Conservation (phyloP, 768 basidiomycete genomes). For the Termitomyces sp. region DNA sequence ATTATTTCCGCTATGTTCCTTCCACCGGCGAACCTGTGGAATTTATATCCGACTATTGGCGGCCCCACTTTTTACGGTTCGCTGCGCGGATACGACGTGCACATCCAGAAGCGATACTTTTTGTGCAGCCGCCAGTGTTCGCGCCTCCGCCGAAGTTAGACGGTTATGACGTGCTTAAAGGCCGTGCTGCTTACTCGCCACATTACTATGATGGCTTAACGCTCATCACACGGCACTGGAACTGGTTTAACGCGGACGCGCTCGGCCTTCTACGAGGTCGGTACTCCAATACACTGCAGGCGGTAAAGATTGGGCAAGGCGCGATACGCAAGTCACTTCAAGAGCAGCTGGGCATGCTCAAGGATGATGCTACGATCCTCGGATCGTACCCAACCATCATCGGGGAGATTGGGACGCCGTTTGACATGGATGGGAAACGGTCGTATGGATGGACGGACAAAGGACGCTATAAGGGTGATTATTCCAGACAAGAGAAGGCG, state of each 20-base stretch:
- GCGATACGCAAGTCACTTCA: conserved; percentile 80
- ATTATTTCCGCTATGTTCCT: conserved; percentile 65
- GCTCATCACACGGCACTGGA: conserved; percentile 88
- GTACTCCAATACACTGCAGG: conserved; percentile 60
- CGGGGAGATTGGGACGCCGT: conserved; percentile 94
- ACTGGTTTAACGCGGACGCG: conserved; percentile 94
- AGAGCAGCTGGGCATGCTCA: conserved; percentile 76
- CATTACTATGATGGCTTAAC: conserved; percentile 98
- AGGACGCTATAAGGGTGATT: conserved; percentile 71
- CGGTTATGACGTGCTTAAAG: conserved; percentile 45
- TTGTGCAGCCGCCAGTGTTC: conserved; percentile 91
- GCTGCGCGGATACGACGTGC: conserved; percentile 49
- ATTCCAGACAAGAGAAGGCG: conserved; percentile 71
- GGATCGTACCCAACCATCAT: conserved; percentile 83
- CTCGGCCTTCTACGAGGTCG: conserved; percentile 86
- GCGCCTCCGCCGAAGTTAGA: conserved; percentile 62
- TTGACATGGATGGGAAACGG: conserved; percentile 85
- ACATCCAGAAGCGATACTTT: conserved; percentile 83
- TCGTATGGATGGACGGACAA: conserved; percentile 76
- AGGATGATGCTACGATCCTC: conserved; percentile 64
- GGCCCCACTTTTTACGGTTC: conserved; percentile 59
- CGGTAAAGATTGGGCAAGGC: conserved; percentile 74
- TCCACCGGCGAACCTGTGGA: conserved; percentile 40
- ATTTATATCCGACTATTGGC: conserved; percentile 79
- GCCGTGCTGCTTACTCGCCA: conserved; percentile 66